Conservation (phyloP, 1,284 basidiomycete genomes). For the Meripilus lineatus region DNA sequence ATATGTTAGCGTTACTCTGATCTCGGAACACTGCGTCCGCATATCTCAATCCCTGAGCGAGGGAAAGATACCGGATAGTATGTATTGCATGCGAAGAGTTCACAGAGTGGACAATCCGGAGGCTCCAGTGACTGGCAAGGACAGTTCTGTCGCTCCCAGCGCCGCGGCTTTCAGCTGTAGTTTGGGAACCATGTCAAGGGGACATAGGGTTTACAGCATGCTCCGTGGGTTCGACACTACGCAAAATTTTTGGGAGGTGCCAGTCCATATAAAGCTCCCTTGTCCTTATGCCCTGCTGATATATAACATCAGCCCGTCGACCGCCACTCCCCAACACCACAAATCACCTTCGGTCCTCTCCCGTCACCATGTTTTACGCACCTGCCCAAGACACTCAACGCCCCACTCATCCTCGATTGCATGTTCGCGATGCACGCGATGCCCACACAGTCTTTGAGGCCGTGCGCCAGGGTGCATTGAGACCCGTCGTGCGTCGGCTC, state of each 20-base stretch:
- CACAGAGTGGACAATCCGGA: slow-evolving; percentile 5
- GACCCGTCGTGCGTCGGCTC: slow-evolving; percentile 45
- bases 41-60: not conserved
- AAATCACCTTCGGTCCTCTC: not conserved
- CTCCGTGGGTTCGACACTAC: slow-evolving; percentile 18
- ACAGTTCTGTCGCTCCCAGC: slow-evolving; percentile 17
- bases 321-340: not conserved
- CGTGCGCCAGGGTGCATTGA: slow-evolving; percentile 48
- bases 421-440: slow-evolving; percentile 59
- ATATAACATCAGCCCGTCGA: too few species aligned
- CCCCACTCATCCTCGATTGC: slow-evolving; percentile 55
- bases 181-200: slow-evolving; percentile 17
- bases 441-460: slow-evolving; percentile 58
- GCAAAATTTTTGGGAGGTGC: slow-evolving; percentile 1
- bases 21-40: not conserved
- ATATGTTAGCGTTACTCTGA: not conserved
- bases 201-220: slow-evolving; percentile 20
- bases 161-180: slow-evolving; percentile 17
- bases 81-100: slow-evolving; percentile 6
- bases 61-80: not conserved
- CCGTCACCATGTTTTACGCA: slow-evolving; percentile 31
- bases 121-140: too few species aligned
- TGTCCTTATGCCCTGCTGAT: too few species aligned
- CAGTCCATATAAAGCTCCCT: slow-evolving; percentile 6
- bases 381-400: slow-evolving; percentile 44